Base-by-base conservation (phyloP, 2,329 filamentous ascomycete species). In the Talaromyces sp. region DNA sequence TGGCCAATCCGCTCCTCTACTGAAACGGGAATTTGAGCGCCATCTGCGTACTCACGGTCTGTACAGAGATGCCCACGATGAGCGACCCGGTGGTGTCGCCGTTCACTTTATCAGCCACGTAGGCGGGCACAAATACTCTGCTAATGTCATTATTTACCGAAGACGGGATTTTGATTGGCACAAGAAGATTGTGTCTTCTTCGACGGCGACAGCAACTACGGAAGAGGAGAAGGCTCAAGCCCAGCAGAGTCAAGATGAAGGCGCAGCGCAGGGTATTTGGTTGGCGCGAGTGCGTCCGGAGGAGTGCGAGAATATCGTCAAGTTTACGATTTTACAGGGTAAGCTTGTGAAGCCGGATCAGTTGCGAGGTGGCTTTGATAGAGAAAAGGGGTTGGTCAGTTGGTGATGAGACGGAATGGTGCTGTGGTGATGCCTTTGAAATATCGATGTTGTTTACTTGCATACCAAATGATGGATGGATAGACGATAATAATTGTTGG, bases 41-140 rank as follows among this genome's bases (percentile, higher is more conserved):
- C 92, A 97, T 75, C 84, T 98, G 41, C 89, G 93, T 0, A 90
- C 91, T 1, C 82, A 96, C 13, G 93, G 93, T 0, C 80, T 99
- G 22, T 93, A 90, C 77, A 88, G 95, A 35, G 94, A 98, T 74
- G 80, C 95, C 56, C 88, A 96, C 74, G 95, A 99, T 75, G 89
- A 93, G 76, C 82, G 95, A 65, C 92, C 93, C 0, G 94, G 94
- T 11, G 95, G 95, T 13, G 94, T 97, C 6, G 94, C 92, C 0
- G 91, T 99, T 69, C 97, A 97, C 80, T 98, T 97, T 75, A 96
- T 98, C 74, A 94, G 89, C 70, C 95, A 99, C 74, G 93, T 97
- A 2, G 95, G 95, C 33, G 95, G 95, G 0, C 95, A 99, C 82
- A 97, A 97, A 81, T 98, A 96, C 80, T 89, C 89, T 56, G 95